A percentile compares a stretch with the other conserved stretches of the same genome.
These are phyloP conservation scores for Lizonia empirigonia DNA, from an alignment of 2,329 filamentous ascomycete genomes.

Conservation along the genomic window DNA sequence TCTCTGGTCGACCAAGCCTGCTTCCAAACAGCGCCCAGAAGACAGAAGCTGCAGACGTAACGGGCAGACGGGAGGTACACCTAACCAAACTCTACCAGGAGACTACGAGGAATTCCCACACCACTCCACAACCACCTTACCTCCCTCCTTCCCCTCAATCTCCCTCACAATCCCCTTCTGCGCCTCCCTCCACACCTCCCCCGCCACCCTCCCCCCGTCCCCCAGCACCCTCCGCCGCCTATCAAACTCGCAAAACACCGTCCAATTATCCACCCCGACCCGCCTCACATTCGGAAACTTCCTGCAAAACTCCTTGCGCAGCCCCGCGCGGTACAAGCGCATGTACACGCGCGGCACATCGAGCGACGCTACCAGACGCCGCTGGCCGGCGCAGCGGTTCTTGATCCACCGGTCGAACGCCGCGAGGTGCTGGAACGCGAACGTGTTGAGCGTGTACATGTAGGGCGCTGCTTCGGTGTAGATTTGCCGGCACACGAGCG, in stretches of 20 bases:
- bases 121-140: background rate
- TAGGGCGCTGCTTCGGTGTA: conserved; percentile 16
- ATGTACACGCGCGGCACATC: conserved; percentile 17
- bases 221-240: background rate
- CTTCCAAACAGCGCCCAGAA: no score
- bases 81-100: no score
- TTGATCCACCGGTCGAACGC: conserved; percentile 18
- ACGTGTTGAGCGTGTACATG: conserved; percentile 3
- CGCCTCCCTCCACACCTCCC: background rate
- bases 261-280: conserved; percentile 13
- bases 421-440: conserved; percentile 1
- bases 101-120: background rate
- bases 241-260: conserved; percentile 2
- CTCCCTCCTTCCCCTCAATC: conserved; percentile 16
- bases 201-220: background rate
- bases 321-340: conserved; percentile 6
- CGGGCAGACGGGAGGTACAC: no score
- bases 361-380: conserved; percentile 14
- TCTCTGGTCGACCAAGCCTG: no score
- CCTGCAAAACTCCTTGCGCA: conserved; percentile 8
- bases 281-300: conserved; percentile 20
- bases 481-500: conserved; percentile 13
- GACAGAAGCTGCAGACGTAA: no score
- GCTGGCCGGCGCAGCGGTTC: conserved; percentile 13
- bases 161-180: conserved; percentile 9